Evolutionary conservation across 2,329 filamentous ascomycete species (phyloP).

Genomic region (Emergomyces pasteurianus): DNA sequence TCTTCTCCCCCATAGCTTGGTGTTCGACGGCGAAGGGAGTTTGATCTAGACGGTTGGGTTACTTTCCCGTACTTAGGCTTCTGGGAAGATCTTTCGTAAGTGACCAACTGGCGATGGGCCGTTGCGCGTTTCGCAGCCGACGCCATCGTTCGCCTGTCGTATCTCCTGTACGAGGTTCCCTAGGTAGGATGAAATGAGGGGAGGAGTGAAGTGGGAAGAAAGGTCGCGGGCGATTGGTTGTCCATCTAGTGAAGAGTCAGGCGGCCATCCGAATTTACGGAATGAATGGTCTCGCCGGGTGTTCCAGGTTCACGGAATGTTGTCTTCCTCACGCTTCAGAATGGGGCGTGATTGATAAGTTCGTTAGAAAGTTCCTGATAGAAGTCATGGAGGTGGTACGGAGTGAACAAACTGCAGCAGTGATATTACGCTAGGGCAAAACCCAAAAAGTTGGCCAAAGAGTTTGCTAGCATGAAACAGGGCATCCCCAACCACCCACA

Average conservation of each 20-base stretch:
- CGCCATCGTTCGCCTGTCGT: background rate
- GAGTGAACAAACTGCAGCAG: too few relatives aligned
- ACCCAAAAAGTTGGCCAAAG: background rate
- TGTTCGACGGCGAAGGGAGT: background rate
- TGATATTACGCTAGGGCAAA: background rate
- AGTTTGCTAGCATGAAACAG: background rate
- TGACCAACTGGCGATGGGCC: slow-evolving; percentile 9
- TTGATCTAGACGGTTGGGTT: background rate
- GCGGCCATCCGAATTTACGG: background rate
- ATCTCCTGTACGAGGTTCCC: background rate
- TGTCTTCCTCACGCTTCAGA: background rate
- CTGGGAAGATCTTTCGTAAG: slow-evolving; percentile 10
- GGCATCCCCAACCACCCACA: background rate
- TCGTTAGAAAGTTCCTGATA: background rate
- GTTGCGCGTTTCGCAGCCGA: slow-evolving; percentile 3
- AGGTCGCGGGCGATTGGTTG: background rate
- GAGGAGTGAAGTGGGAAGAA: background rate
- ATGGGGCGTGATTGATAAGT: background rate
- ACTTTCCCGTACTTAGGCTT: background rate
- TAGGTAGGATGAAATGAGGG: background rate
- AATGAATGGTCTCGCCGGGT: background rate
- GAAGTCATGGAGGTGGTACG: background rate
- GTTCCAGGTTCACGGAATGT: background rate
- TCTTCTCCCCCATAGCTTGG: background rate
- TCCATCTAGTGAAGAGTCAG: background rate